Evolutionary conservation across 1,139 yeast genomes (phyloP).

Genomic region (Scheffersomyces parashehatae): DNA sequence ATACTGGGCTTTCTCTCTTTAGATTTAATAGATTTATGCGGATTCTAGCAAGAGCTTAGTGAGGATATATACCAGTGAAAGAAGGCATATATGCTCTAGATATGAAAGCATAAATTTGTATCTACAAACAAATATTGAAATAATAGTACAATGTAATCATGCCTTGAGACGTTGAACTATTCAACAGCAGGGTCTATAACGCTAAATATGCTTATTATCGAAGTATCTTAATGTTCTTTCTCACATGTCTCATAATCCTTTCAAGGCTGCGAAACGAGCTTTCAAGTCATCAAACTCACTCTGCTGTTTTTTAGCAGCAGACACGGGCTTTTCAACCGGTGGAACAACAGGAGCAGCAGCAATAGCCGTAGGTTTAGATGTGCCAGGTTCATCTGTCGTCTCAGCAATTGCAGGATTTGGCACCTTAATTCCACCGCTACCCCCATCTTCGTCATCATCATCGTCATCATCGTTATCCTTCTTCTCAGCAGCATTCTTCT

Average conservation of each 20-base stretch:
- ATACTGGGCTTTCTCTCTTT: no score
- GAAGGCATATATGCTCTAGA: no score
- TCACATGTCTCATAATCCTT: constrained; percentile 15
- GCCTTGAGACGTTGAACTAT: no score
- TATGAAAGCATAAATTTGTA: no score
- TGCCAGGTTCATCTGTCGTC: constrained; percentile 12
- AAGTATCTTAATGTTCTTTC: no score
- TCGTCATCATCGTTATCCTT: constrained; percentile 13
- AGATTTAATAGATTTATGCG: no score
- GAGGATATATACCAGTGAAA: no score
- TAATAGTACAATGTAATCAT: no score
- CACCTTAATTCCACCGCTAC: constrained; percentile 19
- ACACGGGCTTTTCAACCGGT: constrained; percentile 5
- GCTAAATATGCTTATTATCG: no score
- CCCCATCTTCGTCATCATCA: constrained; percentile 21
- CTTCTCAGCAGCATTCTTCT: constrained; percentile 15
- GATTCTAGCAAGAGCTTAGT: no score
- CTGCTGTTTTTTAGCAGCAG: constrained; percentile 13
- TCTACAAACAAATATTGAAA: no score
- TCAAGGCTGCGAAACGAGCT: constrained; percentile 50
- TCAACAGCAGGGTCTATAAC: no score
- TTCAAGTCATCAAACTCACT: constrained; percentile 44
- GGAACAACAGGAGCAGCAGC: constrained; percentile 3
- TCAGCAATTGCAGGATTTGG: constrained; percentile 13
- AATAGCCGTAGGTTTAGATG: constrained; percentile 16